phyloP scores from a whole-genome alignment of 129 eudicot species.

The Mikania micrantha region DNA sequence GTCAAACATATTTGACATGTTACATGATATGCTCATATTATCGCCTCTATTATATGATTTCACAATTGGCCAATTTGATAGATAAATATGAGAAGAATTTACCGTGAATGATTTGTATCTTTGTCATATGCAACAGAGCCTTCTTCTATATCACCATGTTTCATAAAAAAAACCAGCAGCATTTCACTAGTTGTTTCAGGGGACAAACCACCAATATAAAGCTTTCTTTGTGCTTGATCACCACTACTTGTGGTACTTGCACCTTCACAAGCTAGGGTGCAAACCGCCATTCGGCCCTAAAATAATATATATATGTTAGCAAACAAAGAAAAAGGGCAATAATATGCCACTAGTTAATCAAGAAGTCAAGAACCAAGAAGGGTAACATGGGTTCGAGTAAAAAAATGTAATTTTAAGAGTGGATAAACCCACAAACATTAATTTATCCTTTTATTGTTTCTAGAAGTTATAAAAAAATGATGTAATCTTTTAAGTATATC shows the following conservation, averaged over 20 bases:
- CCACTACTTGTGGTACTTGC: conserved; percentile 30
- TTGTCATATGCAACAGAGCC: conserved; percentile 82
- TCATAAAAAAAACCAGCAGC: conserved; percentile 44
- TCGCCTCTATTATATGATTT: background rate
- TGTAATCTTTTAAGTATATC: background rate
- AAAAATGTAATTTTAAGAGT: background rate
- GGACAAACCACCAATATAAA: conserved; percentile 59
- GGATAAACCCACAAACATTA: background rate
- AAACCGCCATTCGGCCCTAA: conserved; percentile 74
- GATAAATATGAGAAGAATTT: background rate
- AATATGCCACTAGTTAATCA: background rate
- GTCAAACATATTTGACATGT: background rate
- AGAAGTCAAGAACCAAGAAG: background rate
- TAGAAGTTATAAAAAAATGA: background rate
- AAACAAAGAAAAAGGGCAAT: background rate
- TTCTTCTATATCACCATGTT: conserved; percentile 68
- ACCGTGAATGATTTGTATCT: conserved; percentile 64
- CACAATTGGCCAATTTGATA: background rate
- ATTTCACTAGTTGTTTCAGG: conserved; percentile 66
- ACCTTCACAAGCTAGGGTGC: conserved; percentile 72
- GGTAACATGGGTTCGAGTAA: background rate
- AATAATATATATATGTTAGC: background rate
- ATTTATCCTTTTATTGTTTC: background rate
- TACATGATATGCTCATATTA: background rate
- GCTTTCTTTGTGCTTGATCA: conserved; percentile 75